These are phyloP conservation scores for Apiotrichum domesticum DNA, from an alignment of 1,284 basidiomycete genomes.

Conservation along the genomic window DNA sequence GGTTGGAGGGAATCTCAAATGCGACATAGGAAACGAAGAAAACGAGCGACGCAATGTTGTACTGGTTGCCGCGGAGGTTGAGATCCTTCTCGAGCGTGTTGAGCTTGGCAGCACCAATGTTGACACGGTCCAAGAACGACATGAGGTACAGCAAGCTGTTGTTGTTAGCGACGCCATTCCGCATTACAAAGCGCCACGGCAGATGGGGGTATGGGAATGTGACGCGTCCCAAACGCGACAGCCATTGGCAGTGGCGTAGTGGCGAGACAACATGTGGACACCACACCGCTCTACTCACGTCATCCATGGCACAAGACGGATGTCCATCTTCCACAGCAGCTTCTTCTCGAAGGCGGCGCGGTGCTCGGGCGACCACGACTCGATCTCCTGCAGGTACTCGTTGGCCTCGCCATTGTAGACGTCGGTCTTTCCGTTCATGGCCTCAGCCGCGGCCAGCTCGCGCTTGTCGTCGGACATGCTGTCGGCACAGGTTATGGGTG, in stretches of 20 bases:
- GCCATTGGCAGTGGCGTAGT: too few species aligned
- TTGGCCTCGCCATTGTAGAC: too few species aligned
- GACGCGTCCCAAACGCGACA: too few species aligned
- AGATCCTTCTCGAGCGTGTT: slow-evolving; percentile 40
- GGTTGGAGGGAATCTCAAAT: slow-evolving; percentile 48
- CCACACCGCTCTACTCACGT: slow-evolving; percentile 29
- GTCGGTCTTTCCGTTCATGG: too few species aligned
- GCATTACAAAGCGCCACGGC: background rate
- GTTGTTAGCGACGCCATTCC: background rate
- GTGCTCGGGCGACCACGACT: slow-evolving; percentile 24
- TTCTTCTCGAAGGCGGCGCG: slow-evolving; percentile 34
- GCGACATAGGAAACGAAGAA: slow-evolving; percentile 47
- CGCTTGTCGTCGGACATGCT: too few species aligned
- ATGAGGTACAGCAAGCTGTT: slow-evolving; percentile 38
- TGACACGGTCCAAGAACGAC: slow-evolving; percentile 51
- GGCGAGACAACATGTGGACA: too few species aligned
- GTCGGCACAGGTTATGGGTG: too few species aligned
- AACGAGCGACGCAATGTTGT: slow-evolving; percentile 9
- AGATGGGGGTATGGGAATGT: too few species aligned
- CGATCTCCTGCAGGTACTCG: too few species aligned
- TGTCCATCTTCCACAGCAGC: slow-evolving; percentile 43
- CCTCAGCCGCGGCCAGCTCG: too few species aligned
- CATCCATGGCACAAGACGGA: slow-evolving; percentile 45
- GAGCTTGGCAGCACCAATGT: slow-evolving; percentile 46
- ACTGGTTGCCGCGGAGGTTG: slow-evolving; percentile 19